phyloP scores from a whole-genome alignment of 805 yeast species.

The Kodamaea hsintzibuensis region DNA sequence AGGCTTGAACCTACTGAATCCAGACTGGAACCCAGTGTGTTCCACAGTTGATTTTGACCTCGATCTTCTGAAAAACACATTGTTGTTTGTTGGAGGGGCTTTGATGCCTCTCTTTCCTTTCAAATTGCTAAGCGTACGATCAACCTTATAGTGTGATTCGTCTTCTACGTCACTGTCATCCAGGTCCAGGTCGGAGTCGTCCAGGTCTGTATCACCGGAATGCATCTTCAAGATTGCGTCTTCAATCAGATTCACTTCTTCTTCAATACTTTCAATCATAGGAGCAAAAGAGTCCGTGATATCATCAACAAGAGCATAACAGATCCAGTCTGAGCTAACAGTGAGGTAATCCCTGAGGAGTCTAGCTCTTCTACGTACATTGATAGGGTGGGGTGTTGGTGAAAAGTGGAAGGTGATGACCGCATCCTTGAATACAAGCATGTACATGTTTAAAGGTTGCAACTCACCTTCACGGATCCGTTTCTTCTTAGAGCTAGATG shows the following conservation, averaged over 20 bases:
- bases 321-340: constrained; percentile 94
- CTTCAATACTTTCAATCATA: constrained; percentile 89
- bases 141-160: not conserved
- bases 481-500: constrained; percentile 27
- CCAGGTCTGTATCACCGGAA: constrained; percentile 55
- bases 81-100: constrained; percentile 5
- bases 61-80: constrained; percentile 34
- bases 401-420: constrained; percentile 92
- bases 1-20: constrained; percentile 6
- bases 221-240: constrained; percentile 89
- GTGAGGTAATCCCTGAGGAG: constrained; percentile 82
- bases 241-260: constrained; percentile 92
- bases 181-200: constrained; percentile 31
- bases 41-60: constrained; percentile 43
- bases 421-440: constrained; percentile 87
- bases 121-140: not conserved
- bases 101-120: not conserved
- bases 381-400: constrained; percentile 94
- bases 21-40: constrained; percentile 6
- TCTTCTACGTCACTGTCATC: constrained; percentile 18
- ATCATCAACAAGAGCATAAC: constrained; percentile 94
- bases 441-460: constrained; percentile 88
- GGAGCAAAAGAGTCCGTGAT: constrained; percentile 98
- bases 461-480: constrained; percentile 56
- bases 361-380: constrained; percentile 91